These are phyloP conservation scores for Penicillium flavigenum DNA, from an alignment of 495 filamentous ascomycete genomes.

Conservation along the genomic window DNA sequence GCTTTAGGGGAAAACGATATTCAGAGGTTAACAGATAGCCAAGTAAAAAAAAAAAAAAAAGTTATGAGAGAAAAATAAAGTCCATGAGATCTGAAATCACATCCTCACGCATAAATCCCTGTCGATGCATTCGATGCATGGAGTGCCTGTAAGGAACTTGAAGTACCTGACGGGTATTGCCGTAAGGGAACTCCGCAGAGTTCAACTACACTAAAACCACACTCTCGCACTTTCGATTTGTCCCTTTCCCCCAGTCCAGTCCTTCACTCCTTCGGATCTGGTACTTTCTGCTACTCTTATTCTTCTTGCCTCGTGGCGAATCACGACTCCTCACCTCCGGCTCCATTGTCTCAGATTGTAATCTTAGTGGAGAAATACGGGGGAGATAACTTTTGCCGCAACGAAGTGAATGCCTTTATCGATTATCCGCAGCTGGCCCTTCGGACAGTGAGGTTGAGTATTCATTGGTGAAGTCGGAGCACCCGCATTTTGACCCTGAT, in stretches of 20 bases:
- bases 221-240: constrained; percentile 27
- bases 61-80: background rate
- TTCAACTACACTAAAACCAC: constrained; percentile 8
- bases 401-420: constrained; percentile 12
- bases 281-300: constrained; percentile 1
- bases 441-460: background rate
- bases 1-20: background rate
- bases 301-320: constrained; percentile 4
- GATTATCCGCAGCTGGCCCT: background rate
- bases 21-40: background rate
- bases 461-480: constrained; percentile 6
- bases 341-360: constrained; percentile 25
- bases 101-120: background rate
- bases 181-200: constrained; percentile 25
- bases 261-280: constrained; percentile 35
- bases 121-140: constrained; percentile 1
- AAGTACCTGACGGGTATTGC: constrained; percentile 13
- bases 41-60: background rate
- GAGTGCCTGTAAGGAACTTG: constrained; percentile 1
- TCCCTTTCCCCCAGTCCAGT: constrained; percentile 15
- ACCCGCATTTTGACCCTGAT: constrained; percentile 28
- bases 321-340: constrained; percentile 11
- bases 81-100: background rate
- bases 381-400: constrained; percentile 13
- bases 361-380: constrained; percentile 18